Conservation (phyloP, 2,329 filamentous ascomycete genomes). For the Penicillium sp. region DNA sequence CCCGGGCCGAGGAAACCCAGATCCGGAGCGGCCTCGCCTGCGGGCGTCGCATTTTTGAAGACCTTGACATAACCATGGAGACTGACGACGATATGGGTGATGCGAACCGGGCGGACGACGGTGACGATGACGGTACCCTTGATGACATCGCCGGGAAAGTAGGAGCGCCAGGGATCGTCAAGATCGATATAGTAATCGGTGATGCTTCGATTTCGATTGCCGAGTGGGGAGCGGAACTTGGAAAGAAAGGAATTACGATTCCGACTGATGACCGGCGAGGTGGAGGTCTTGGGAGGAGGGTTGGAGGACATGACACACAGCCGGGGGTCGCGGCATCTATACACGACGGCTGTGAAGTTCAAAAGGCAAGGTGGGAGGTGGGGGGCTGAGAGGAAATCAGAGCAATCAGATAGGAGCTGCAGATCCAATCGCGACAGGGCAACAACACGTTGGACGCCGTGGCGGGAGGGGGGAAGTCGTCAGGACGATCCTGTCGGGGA, state of each 20-base stretch:
- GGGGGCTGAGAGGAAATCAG: conserved; percentile 7
- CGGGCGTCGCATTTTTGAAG: conserved; percentile 64
- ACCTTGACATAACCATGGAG: conserved; percentile 69
- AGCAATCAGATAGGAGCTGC: not conserved
- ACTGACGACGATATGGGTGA: conserved; percentile 67
- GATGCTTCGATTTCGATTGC: conserved; percentile 58
- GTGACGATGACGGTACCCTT: conserved; percentile 64
- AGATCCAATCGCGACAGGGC: conserved; percentile 1
- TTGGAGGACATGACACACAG: conserved; percentile 48
- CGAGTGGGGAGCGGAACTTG: conserved; percentile 61
- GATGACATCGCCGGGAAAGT: conserved; percentile 65
- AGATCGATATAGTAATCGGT: conserved; percentile 66
- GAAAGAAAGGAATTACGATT: conserved; percentile 53
- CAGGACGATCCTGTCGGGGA: not conserved
- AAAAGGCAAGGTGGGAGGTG: conserved; percentile 13
- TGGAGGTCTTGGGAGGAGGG: conserved; percentile 36
- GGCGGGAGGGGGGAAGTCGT: too few relatives aligned
- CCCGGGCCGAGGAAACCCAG: conserved; percentile 58
- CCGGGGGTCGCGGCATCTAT: conserved; percentile 38
- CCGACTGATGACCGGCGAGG: conserved; percentile 41
- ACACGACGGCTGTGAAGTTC: conserved; percentile 25
- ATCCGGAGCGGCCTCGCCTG: conserved; percentile 57
- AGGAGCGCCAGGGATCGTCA: conserved; percentile 66
- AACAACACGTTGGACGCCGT: not conserved
- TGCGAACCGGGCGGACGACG: conserved; percentile 62